These are phyloP conservation scores for Suillus hirtellus DNA, from an alignment of 768 basidiomycete species.

Conservation along the genomic window DNA sequence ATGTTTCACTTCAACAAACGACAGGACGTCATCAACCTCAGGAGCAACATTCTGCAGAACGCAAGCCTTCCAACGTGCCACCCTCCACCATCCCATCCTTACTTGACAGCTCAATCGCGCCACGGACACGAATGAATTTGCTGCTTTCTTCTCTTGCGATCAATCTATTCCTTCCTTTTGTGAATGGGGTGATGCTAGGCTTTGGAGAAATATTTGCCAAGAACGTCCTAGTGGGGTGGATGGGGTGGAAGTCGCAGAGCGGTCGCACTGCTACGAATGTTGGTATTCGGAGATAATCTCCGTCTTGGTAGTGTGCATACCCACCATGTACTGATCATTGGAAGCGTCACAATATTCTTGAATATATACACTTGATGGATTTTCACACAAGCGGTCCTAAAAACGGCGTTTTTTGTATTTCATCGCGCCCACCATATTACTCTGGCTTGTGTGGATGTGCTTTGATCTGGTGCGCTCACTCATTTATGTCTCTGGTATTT, in stretches of 20 bases:
- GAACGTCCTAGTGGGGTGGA: constrained; percentile 60
- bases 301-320: not conserved
- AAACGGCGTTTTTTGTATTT: not conserved
- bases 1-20: constrained; percentile 20
- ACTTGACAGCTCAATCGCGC: constrained; percentile 67
- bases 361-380: not conserved
- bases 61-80: constrained; percentile 26
- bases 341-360: not conserved
- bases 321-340: not conserved
- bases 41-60: constrained; percentile 24
- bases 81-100: constrained; percentile 64
- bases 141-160: constrained; percentile 76
- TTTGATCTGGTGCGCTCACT: not conserved
- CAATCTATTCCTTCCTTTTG: constrained; percentile 83
- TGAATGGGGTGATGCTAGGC: constrained; percentile 96
- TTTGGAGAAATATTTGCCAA: constrained; percentile 93
- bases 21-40: constrained; percentile 30
- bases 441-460: not conserved
- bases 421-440: not conserved
- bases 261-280: constrained; percentile 26
- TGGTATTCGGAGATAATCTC: constrained; percentile 25
- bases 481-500: not conserved
- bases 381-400: not conserved
- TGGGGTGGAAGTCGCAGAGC: constrained; percentile 41
- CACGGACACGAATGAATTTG: constrained; percentile 54